Conservation (phyloP, 2,329 filamentous ascomycete genomes). For the Nothomitra cinnamomea region DNA sequence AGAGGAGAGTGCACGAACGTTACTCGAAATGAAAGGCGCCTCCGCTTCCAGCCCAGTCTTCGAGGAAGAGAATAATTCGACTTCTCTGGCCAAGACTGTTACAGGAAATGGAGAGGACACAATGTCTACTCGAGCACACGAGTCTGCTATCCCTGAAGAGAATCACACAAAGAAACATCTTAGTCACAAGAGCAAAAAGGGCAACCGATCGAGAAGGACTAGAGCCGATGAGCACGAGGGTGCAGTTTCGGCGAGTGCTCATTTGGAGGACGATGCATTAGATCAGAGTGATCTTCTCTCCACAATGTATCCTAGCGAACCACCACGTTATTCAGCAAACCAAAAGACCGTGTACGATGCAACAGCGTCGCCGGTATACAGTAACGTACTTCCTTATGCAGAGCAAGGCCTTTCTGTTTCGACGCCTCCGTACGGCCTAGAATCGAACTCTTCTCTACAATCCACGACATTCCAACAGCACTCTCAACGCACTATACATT, state of each 20-base stretch:
- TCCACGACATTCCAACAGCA: background rate
- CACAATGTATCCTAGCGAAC: background rate
- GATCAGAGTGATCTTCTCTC: background rate
- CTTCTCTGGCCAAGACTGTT: background rate
- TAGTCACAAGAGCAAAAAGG: background rate
- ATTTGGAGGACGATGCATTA: background rate
- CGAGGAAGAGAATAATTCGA: background rate
- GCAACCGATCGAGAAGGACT: background rate
- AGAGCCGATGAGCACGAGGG: background rate
- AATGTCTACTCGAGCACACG: background rate
- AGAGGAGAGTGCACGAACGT: constrained; percentile 3
- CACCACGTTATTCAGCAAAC: background rate
- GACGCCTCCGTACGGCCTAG: background rate
- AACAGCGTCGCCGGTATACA: background rate
- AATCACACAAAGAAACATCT: background rate
- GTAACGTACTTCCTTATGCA: background rate
- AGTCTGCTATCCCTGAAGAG: background rate
- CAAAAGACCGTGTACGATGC: background rate
- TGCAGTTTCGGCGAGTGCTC: background rate
- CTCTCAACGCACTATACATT: background rate
- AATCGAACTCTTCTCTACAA: background rate
- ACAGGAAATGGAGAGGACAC: too few relatives aligned
- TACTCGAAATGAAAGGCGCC: constrained; percentile 5
- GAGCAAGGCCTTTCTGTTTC: background rate
- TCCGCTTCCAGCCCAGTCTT: background rate